phyloP scores from a whole-genome alignment of 257 asterid genomes.

The Nicotiana tomentosiformis region DNA sequence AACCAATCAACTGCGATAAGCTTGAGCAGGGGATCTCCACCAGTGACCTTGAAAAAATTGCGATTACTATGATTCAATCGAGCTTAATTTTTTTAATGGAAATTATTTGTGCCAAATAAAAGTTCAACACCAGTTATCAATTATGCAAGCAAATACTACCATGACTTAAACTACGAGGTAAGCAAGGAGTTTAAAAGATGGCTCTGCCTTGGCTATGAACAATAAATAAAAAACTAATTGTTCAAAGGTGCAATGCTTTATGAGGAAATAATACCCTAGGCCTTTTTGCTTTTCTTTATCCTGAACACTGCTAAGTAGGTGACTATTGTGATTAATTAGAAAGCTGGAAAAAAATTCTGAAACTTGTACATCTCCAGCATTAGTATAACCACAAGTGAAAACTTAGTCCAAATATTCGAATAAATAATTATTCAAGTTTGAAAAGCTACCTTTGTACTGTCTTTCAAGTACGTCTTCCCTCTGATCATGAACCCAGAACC shows the following conservation, averaged over 20 bases:
- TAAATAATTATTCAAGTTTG: background rate
- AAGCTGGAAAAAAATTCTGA: background rate
- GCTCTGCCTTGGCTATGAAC: background rate
- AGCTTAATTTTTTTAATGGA: background rate
- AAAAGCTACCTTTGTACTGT: slow-evolving; percentile 62
- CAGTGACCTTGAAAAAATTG: slow-evolving; percentile 58
- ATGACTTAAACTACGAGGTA: background rate
- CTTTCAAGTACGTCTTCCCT: slow-evolving; percentile 90
- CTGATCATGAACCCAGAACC: slow-evolving; percentile 95
- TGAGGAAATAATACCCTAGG: background rate
- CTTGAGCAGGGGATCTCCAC: slow-evolving; percentile 91
- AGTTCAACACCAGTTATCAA: background rate
- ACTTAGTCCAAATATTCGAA: background rate
- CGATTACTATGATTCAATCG: slow-evolving; percentile 13
- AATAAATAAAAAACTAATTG: background rate
- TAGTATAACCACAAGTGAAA: background rate
- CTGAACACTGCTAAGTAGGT: background rate
- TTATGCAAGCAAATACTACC: background rate
- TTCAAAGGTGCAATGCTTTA: background rate
- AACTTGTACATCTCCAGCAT: background rate
- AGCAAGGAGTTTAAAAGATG: background rate
- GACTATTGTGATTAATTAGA: background rate
- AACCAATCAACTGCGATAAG: slow-evolving; percentile 98
- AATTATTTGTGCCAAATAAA: background rate
- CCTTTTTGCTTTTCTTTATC: background rate